Conservation (phyloP, 371 early-diverging fungal genomes). For the Rhizopus arrhizus region DNA sequence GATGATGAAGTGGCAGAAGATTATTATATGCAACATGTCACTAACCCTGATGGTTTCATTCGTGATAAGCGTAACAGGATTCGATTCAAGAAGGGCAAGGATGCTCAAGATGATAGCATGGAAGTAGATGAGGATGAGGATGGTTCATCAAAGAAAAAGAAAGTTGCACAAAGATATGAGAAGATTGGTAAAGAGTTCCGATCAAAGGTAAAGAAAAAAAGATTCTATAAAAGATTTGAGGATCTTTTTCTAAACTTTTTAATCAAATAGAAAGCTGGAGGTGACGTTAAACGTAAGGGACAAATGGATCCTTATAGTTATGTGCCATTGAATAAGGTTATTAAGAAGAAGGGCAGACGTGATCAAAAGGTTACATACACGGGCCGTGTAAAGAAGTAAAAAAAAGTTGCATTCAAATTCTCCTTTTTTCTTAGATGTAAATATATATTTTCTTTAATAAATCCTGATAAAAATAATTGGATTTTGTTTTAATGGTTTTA, state of each 20-base stretch:
- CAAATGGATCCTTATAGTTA: conserved; percentile 95
- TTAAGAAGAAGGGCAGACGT: conserved; percentile 53
- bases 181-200: conserved; percentile 61
- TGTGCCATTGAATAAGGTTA: conserved; percentile 77
- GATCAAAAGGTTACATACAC: conserved; percentile 48
- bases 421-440: conserved; percentile 14
- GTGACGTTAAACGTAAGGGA: conserved; percentile 89
- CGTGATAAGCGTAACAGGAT: conserved; percentile 83
- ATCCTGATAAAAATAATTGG: neutral
- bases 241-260: neutral
- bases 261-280: conserved; percentile 74
- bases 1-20: conserved; percentile 61
- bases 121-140: conserved; percentile 61
- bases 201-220: conserved; percentile 55
- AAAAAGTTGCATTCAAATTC: neutral
- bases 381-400: conserved; percentile 49
- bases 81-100: conserved; percentile 81
- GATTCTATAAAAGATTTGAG: neutral
- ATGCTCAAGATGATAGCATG: conserved; percentile 53
- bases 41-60: conserved; percentile 82
- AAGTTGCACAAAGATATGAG: conserved; percentile 30
- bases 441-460: conserved; percentile 4
- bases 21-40: conserved; percentile 81
- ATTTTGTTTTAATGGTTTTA: neutral
- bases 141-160: conserved; percentile 28